Evolutionary conservation across 352 stramenopile genomes (phyloP).

Genomic region (Sclerospora graminicola): DNA sequence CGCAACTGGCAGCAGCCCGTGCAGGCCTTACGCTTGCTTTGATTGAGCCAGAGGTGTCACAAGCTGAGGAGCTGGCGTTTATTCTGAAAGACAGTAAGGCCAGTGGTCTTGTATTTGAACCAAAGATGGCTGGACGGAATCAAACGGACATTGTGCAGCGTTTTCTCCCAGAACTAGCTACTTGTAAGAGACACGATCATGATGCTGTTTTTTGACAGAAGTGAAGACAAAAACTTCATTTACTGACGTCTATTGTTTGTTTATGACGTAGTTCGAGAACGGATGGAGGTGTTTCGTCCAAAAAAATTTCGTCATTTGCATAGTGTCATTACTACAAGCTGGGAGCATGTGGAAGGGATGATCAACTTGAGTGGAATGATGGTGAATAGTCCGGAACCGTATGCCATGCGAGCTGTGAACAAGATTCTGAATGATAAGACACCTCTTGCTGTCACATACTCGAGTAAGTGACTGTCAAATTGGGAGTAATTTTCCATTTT

Average conservation of each 20-base stretch:
- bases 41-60: slow-evolving; percentile 66
- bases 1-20: too few species aligned
- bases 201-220: background rate
- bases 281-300: slow-evolving; percentile 57
- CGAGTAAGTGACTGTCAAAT: slow-evolving; percentile 27
- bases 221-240: background rate
- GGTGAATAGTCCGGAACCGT: slow-evolving; percentile 66
- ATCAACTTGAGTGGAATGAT: slow-evolving; percentile 74
- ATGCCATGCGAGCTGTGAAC: slow-evolving; percentile 43
- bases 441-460: slow-evolving; percentile 65
- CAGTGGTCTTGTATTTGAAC: slow-evolving; percentile 74
- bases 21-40: too few species aligned
- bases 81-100: slow-evolving; percentile 76
- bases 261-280: slow-evolving; percentile 34
- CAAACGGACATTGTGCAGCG: slow-evolving; percentile 59
- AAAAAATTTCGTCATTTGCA: slow-evolving; percentile 76
- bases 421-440: slow-evolving; percentile 63
- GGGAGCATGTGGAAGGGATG: slow-evolving; percentile 59
- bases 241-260: background rate
- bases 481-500: background rate
- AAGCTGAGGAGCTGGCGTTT: slow-evolving; percentile 66
- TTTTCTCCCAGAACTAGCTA: slow-evolving; percentile 68
- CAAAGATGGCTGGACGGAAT: slow-evolving; percentile 67
- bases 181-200: slow-evolving; percentile 28
- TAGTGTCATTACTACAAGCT: slow-evolving; percentile 76